Evolutionary conservation across 108 stramenopile genomes (phyloP), one percentile per base, ranked within the genome.

Genomic region (Fragilaria radians): DNA sequence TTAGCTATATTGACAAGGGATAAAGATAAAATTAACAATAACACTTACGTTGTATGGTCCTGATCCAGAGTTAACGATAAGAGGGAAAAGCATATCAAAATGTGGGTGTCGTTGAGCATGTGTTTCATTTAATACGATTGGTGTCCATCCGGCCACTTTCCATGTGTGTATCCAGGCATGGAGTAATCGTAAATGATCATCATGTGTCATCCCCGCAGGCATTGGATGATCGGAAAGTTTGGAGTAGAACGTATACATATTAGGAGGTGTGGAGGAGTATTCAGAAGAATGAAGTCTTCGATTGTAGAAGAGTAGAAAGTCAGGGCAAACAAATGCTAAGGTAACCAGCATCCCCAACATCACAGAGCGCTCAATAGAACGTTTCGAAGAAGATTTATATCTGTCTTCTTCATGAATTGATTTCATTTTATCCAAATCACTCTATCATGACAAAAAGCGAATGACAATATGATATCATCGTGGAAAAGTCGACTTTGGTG

Each of bases 71-170:
- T 42, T 42, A 11, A 11, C 36, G 11, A 42, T 14, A 7, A 42
- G 14, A 7, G 36, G 36, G 11, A 14, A 7, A 7, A 42, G 14
- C 36, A 11, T 42, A 14, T 7, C 36, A 42, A 11, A 42, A 42
- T 42, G 11, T 34, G 33, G 31, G 31, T 57, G 55, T 7, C 22
- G 28, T 32, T 57, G n/a, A 5, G 55, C 55, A 34, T 57, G 25
- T 1, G 22, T 29, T 36, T 27, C 31, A 14, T 36, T 57, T 32
- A 57, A 57, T 1, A 28, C 33, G n/a, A 32, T 19, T 36, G 55
- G 32, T 5, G 1, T 1, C 55, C 55, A 57, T 57, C 55, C 55
- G 3, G 55, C 55, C 3, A 19, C 18, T 1, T 30, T 27, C 55
- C 55, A 57, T 7, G 28, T 11, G 3, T 18, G 22, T 24, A 4